These are phyloP conservation scores for Carex sylvatica DNA, from an alignment of 202 grass and related monocot species.

Conservation along the genomic window DNA sequence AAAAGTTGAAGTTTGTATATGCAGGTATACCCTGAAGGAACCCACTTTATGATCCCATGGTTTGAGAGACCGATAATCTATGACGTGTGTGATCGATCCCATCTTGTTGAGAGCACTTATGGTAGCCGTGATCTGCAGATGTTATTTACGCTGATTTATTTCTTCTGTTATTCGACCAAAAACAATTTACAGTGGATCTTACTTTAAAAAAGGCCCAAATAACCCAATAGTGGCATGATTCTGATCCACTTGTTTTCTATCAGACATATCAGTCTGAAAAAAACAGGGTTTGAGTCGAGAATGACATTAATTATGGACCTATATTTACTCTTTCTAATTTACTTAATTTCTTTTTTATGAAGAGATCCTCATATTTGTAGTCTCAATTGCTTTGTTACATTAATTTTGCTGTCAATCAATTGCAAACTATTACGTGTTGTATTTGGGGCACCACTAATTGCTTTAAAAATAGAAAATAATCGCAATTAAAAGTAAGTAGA, in stretches of 20 bases:
- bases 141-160: slow-evolving; percentile 34
- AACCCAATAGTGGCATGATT: not conserved
- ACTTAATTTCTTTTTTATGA: not conserved
- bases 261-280: not conserved
- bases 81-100: slow-evolving; percentile 69
- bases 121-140: slow-evolving; percentile 76
- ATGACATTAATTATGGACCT: not conserved
- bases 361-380: not conserved
- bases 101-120: slow-evolving; percentile 92
- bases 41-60: slow-evolving; percentile 73
- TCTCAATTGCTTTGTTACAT: not conserved
- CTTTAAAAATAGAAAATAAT: too few species aligned
- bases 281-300: not conserved
- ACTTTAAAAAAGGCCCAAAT: not conserved
- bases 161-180: not conserved
- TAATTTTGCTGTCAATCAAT: not conserved
- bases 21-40: slow-evolving; percentile 87
- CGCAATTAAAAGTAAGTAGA: too few species aligned
- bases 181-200: not conserved
- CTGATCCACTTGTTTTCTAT: not conserved
- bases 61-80: slow-evolving; percentile 84
- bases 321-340: not conserved
- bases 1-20: slow-evolving; percentile 7
- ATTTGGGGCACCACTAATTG: too few species aligned
- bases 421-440: not conserved